Evolutionary conservation across 1,139 yeast genomes (phyloP).

Genomic region (Protomyces arabidopsidicola): DNA sequence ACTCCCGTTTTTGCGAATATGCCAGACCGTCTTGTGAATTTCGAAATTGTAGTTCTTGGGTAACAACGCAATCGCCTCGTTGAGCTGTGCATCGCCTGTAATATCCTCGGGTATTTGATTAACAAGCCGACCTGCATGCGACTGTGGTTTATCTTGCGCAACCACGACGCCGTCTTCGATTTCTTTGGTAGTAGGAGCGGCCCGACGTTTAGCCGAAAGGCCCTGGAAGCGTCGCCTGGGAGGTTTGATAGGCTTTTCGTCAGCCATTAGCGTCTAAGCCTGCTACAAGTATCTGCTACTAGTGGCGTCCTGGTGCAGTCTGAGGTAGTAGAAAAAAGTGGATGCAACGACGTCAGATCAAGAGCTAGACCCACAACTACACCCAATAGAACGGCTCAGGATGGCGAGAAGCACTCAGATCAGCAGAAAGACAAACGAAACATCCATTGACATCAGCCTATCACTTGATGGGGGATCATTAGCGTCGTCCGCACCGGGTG

Average conservation of each 20-base stretch:
- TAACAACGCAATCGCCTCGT: constrained; percentile 69
- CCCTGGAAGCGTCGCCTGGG: constrained; percentile 25
- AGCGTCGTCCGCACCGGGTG: constrained; percentile 46
- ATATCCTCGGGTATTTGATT: constrained; percentile 92
- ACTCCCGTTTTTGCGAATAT: constrained; percentile 67
- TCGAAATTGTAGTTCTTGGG: constrained; percentile 94
- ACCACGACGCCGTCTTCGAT: constrained; percentile 26
- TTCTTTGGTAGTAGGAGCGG: background rate
- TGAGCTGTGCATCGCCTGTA: constrained; percentile 67
- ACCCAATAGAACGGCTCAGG: background rate
- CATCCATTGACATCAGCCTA: constrained; percentile 81
- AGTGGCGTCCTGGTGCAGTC: too few species aligned
- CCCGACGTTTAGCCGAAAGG: background rate
- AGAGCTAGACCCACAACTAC: background rate
- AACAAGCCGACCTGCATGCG: constrained; percentile 48
- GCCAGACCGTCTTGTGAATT: constrained; percentile 93
- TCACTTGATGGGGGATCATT: constrained; percentile 80
- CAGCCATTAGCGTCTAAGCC: background rate
- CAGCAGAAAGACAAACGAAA: constrained; percentile 75
- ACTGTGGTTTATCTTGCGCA: background rate
- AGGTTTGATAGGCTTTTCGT: constrained; percentile 3
- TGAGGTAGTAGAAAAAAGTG: too few species aligned
- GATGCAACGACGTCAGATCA: too few species aligned
- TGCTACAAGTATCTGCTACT: too few species aligned
- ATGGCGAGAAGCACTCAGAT: constrained; percentile 12